Conservation (phyloP, 805 yeast species). For the Barnettozyma siamensis region DNA sequence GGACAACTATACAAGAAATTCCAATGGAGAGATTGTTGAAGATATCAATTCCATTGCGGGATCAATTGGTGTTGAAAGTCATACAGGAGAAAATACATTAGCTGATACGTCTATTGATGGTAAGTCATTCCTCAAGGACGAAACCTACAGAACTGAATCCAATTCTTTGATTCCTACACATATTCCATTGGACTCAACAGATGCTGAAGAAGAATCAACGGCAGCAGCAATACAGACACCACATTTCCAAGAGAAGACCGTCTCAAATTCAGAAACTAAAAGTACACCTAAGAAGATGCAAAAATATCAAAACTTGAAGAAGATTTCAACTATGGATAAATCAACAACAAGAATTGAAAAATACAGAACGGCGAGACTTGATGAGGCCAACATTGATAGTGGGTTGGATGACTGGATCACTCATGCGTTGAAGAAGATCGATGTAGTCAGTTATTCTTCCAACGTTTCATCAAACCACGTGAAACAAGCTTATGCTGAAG, state of each 20-base stretch:
- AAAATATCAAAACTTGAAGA: slow-evolving; percentile 32
- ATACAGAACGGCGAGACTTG: slow-evolving; percentile 37
- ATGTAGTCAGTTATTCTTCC: slow-evolving; percentile 23
- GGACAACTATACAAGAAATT: slow-evolving; percentile 28
- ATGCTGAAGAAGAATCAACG: slow-evolving; percentile 3
- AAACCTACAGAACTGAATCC: slow-evolving; percentile 21
- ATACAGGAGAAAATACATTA: not conserved
- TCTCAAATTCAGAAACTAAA: not conserved
- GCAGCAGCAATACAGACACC: slow-evolving; percentile 1
- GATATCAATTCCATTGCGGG: slow-evolving; percentile 13
- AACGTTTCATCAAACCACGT: slow-evolving; percentile 36
- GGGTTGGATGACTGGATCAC: slow-evolving; percentile 55
- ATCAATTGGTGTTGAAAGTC: not conserved
- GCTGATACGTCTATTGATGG: slow-evolving; percentile 8
- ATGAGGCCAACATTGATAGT: slow-evolving; percentile 41
- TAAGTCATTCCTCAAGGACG: not conserved
- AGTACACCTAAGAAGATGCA: slow-evolving; percentile 1
- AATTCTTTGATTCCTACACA: slow-evolving; percentile 20
- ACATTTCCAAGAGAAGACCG: slow-evolving; percentile 18
- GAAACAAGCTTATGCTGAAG: slow-evolving; percentile 59
- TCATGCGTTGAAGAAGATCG: slow-evolving; percentile 29
- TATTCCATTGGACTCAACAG: slow-evolving; percentile 20
- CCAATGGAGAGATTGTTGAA: slow-evolving; percentile 25
- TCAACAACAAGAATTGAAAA: slow-evolving; percentile 37
- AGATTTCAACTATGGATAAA: slow-evolving; percentile 34